phyloP scores from a whole-genome alignment of 2,329 filamentous ascomycete species.

The Colletotrichum acutatum region DNA sequence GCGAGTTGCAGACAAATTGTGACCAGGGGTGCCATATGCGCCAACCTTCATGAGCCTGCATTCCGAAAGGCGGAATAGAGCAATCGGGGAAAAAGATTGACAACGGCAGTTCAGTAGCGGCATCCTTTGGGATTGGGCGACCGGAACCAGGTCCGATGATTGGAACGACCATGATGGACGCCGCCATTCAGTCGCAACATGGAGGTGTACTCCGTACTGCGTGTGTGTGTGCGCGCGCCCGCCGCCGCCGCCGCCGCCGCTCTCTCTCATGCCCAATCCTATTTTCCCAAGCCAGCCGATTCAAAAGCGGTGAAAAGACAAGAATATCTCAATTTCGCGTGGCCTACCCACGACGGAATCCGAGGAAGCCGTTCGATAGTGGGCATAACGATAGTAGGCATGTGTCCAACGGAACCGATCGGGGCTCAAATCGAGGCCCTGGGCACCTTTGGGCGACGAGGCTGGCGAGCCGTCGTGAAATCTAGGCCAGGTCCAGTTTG shows the following conservation, averaged over 20 bases:
- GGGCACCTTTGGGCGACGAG: not conserved
- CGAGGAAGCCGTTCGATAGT: not conserved
- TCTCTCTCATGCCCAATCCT: not conserved
- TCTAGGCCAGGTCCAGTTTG: constrained; percentile 10
- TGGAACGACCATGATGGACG: not conserved
- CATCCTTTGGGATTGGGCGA: constrained; percentile 10
- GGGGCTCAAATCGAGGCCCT: not conserved
- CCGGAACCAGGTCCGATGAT: constrained; percentile 11
- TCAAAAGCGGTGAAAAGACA: not conserved
- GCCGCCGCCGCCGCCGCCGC: not conserved
- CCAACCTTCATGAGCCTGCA: constrained; percentile 1
- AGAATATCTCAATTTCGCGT: not conserved
- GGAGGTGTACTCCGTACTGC: not conserved
- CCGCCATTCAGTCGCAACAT: constrained; percentile 6
- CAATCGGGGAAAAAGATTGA: not conserved
- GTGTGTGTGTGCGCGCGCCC: no score
- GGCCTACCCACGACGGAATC: not conserved
- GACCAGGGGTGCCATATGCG: not conserved
- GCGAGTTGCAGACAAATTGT: not conserved
- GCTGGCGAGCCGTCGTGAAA: not conserved
- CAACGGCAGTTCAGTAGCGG: constrained; percentile 9
- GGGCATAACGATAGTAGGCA: no score
- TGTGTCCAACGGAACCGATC: not conserved
- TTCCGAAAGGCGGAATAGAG: constrained; percentile 5
- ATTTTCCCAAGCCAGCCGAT: not conserved